phyloP scores from a whole-genome alignment of 2,329 filamentous ascomycete species.

The Colletotrichum noveboracense region DNA sequence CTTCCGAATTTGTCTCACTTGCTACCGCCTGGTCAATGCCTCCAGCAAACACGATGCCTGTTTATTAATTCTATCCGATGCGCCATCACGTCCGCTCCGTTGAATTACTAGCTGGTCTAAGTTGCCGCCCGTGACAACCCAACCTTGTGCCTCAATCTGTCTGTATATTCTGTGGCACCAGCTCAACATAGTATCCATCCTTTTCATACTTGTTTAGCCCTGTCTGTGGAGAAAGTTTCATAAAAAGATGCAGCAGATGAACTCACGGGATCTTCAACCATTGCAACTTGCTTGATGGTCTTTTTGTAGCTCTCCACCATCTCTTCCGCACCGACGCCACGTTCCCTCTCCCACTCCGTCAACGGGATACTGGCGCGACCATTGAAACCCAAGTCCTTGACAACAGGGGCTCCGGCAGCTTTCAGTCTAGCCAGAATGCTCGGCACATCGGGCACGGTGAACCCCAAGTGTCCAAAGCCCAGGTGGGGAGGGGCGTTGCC shows the following conservation, averaged over 20 bases:
- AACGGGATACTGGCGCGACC: neutral
- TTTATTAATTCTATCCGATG: neutral
- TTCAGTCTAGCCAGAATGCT: neutral
- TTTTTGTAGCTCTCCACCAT: neutral
- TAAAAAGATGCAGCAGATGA: neutral
- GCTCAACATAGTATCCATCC: neutral
- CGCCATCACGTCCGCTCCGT: neutral
- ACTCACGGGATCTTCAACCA: neutral
- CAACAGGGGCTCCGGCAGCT: neutral
- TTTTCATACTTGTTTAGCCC: neutral
- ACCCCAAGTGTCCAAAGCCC: neutral
- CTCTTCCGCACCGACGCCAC: neutral
- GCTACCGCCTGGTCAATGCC: neutral
- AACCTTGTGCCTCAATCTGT: neutral
- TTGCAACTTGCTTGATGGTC: neutral
- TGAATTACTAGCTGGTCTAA: neutral
- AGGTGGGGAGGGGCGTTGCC: neutral
- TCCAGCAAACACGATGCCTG: neutral
- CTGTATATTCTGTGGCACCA: neutral
- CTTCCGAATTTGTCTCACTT: neutral
- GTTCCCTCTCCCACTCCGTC: neutral
- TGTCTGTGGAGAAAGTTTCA: accelerated
- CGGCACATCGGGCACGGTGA: neutral
- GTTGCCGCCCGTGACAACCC: neutral
- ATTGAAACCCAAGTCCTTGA: neutral